Base-by-base conservation (phyloP, 768 basidiomycete species). In the Suillus spraguei region DNA sequence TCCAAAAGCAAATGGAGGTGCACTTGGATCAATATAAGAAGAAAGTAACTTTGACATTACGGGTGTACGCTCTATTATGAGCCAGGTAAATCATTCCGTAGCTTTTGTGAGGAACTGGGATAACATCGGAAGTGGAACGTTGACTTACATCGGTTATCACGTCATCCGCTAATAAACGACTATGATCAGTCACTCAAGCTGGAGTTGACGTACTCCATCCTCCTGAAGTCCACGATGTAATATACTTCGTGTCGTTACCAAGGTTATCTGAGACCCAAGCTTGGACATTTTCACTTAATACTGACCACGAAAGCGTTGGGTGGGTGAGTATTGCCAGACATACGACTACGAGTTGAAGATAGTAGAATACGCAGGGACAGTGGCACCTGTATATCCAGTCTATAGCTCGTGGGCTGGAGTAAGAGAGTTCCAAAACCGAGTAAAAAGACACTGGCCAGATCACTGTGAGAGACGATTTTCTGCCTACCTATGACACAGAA, bases 201-300 rank as follows among this genome's bases (percentile, higher is more conserved):
- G 16, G 24, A 35, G 8, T 39, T 32, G 36, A 81, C 86, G 67
- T 70, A 86, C 85, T 90, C 89, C 90, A 92, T 47, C 89, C 90
- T 22, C 89, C 88, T 39, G 86, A 85, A 46, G 86, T 88, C n/a
- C 88, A 92, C 14, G 88, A 88, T 1, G 89, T 87, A 63, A 92
- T 84, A 65, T 91, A 92, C 65, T 86, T 80, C 4, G 77, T 77
- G 62, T 89, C 84, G n/a, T 82, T 74, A 16, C 80, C 82, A 41
- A 92, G 75, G 66, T 90, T 90, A 66, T 90, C 89, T 88, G 47
- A 24, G 14, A 38, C 11, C 36, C 41, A 10, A 20, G 55, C 36
- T 38, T 38, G 11, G 36, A 36, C 44, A 22, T 22, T 22, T 20
- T 17, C 11, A 32, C 28, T 49, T 35, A 22, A 60, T 39, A 62